phyloP scores from a whole-genome alignment of 1,284 basidiomycete genomes.

The Trichosporon sp. region DNA sequence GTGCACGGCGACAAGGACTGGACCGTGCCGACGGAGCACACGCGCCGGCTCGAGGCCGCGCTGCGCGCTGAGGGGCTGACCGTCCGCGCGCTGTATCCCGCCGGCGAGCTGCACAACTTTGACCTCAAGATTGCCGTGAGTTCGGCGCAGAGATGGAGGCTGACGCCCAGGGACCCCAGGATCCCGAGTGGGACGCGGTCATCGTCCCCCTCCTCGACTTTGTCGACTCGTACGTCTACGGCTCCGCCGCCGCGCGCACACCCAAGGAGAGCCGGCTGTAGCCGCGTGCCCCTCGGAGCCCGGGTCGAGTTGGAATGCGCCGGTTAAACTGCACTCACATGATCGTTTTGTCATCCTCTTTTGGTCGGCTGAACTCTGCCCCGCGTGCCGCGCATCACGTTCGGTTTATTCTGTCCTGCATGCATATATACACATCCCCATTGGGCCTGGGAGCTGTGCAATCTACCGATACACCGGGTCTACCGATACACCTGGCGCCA shows the following conservation, averaged over 20 bases:
- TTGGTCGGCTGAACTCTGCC: not conserved
- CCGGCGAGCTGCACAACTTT: slow-evolving; percentile 23
- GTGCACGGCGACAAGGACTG: slow-evolving; percentile 27
- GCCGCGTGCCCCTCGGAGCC: not conserved
- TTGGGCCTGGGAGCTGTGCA: too few species aligned
- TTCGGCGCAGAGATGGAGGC: not conserved
- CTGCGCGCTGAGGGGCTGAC: not conserved
- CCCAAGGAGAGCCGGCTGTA: not conserved
- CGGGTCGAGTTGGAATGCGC: not conserved
- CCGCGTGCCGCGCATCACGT: not conserved
- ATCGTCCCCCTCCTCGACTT: slow-evolving; percentile 26
- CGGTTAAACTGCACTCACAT: not conserved
- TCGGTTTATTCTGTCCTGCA: not conserved
- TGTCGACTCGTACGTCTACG: slow-evolving; percentile 20
- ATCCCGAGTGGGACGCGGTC: slow-evolving; percentile 23
- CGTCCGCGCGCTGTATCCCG: slow-evolving; percentile 7
- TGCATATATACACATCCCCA: not conserved
- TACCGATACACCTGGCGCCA: too few species aligned
- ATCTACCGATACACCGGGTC: too few species aligned
- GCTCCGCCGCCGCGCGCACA: not conserved
- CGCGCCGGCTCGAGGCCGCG: slow-evolving; percentile 16
- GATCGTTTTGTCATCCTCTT: not conserved
- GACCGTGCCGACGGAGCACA: slow-evolving; percentile 22
- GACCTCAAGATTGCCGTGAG: slow-evolving; percentile 28
- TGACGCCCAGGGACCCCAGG: slow-evolving; percentile 21